Conservation (phyloP, 148 eudicot species). For the Nepenthes mirabilis region DNA sequence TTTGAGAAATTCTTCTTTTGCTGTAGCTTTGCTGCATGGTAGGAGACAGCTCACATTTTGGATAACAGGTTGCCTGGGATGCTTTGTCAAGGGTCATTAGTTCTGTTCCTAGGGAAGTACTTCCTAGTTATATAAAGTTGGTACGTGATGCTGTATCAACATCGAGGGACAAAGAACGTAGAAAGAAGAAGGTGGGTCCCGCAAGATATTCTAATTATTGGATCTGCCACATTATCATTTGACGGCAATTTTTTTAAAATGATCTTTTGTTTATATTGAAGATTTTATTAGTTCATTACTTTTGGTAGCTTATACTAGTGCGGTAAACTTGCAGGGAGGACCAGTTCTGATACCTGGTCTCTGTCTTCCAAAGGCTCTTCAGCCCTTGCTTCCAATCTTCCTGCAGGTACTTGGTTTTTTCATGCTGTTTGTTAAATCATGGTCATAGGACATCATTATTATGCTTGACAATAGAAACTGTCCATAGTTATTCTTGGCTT, state of each 20-base stretch:
- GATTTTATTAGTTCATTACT: not conserved
- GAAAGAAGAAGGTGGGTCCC: slow-evolving; percentile 63
- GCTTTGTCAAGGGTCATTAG: slow-evolving; percentile 71
- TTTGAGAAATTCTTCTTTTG: slow-evolving; percentile 4
- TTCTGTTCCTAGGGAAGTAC: slow-evolving; percentile 87
- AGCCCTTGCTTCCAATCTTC: slow-evolving; percentile 87
- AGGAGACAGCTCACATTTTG: slow-evolving; percentile 11
- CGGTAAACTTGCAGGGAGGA: slow-evolving; percentile 49
- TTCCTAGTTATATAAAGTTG: slow-evolving; percentile 80
- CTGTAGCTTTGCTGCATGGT: slow-evolving; percentile 2
- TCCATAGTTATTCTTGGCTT: too few relatives aligned
- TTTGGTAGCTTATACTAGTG: slow-evolving; percentile 1
- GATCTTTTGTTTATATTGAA: not conserved
- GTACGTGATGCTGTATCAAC: slow-evolving; percentile 98
- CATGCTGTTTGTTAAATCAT: not conserved
- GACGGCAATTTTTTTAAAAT: not conserved
- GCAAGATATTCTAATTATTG: not conserved
- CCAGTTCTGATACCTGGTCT: slow-evolving; percentile 81
- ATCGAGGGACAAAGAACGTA: slow-evolving; percentile 84
- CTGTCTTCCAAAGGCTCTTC: slow-evolving; percentile 95
- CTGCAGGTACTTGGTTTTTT: slow-evolving; percentile 51
- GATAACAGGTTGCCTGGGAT: slow-evolving; percentile 81
- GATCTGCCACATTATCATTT: too few relatives aligned
- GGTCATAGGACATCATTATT: too few relatives aligned
- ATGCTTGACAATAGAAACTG: too few relatives aligned